phyloP scores from a whole-genome alignment of 192 early-diverging fungal species.

The Coemansia sp. region DNA sequence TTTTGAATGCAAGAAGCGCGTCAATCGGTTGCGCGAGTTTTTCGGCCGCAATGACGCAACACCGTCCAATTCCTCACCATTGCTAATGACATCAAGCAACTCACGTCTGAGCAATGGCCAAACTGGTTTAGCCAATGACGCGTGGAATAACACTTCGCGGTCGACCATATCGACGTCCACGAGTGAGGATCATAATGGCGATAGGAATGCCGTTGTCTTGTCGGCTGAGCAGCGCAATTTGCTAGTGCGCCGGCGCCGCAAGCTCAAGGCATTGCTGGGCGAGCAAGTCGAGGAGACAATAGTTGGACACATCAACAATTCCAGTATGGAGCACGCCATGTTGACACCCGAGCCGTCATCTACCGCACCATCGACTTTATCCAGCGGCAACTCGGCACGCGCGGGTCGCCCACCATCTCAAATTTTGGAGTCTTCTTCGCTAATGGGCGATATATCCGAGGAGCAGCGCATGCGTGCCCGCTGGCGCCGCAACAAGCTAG shows the following conservation, averaged over 20 bases:
- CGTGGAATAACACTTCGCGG: conserved; percentile 5
- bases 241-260: conserved; percentile 61
- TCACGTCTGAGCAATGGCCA: background rate
- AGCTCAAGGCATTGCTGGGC: conserved; percentile 62
- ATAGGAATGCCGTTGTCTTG: conserved; percentile 17
- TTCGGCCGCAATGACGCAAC: conserved; percentile 38
- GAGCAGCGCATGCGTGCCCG: conserved; percentile 32
- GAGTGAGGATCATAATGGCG: background rate
- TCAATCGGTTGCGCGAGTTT: conserved; percentile 57
- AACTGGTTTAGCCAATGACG: background rate
- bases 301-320: conserved; percentile 11
- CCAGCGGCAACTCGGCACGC: conserved; percentile 2
- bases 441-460: background rate
- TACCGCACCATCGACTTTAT: background rate
- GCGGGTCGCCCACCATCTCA: conserved; percentile 24
- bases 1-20: conserved; percentile 45
- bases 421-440: background rate
- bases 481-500: conserved; percentile 42
- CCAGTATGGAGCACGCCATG: background rate
- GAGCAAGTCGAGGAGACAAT: conserved; percentile 57
- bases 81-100: background rate
- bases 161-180: conserved; percentile 7
- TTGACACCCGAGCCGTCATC: background rate
- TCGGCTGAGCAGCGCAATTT: conserved; percentile 56
- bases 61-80: background rate